Base-by-base conservation (phyloP, 2,329 filamentous ascomycete genomes). In the Claviceps sp. region DNA sequence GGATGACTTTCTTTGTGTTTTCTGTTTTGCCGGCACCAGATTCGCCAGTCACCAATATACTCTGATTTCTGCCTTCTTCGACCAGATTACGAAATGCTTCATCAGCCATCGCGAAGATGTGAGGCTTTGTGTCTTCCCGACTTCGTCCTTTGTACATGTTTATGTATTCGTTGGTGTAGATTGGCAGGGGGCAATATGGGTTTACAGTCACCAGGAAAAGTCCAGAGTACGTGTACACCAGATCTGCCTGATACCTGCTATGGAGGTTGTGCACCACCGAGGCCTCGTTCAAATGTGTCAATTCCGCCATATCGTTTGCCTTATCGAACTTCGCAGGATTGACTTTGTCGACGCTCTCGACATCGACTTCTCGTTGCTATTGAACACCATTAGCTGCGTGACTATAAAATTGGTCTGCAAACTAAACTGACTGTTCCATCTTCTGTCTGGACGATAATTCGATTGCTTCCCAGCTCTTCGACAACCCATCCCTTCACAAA, bases 321-420 rank as follows among this genome's bases (percentile, higher is more conserved):
- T 96, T 98, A 78, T 98, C 93, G 71, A 98, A 98, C 67, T 98
- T 98, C 62, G 91, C 91, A 46, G 93, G 93, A 69, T 98, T 98
- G 73, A 98, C 94, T 70, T 96, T 97, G 75, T 98, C 94, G 59
- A 96, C 89, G 60, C 82, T 85, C 61, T 97, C 90, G 49, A 79
- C 71, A 58, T 91, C 84, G 49, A 93, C 84, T 64, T 95, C 86
- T 59, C 88, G 84, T 80, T 95, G 88, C 82, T 93, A 58, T 29
- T 29, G 36, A 40, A 36, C 1, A 8, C 16, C 11, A 54, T 67
- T 48, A 66, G 60, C 49, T 36, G 29, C 13, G 23, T 37, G 11
- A 16, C 6, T 11, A 4, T 29, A 34, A 42, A 4, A 7, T 11
- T 6, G 26, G n/a, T 5, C 7, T 9, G 5, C 26, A 22, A 42